These are phyloP conservation scores for Aspergillus brasiliensis DNA, from an alignment of 2,329 filamentous ascomycete species.

Conservation along the genomic window DNA sequence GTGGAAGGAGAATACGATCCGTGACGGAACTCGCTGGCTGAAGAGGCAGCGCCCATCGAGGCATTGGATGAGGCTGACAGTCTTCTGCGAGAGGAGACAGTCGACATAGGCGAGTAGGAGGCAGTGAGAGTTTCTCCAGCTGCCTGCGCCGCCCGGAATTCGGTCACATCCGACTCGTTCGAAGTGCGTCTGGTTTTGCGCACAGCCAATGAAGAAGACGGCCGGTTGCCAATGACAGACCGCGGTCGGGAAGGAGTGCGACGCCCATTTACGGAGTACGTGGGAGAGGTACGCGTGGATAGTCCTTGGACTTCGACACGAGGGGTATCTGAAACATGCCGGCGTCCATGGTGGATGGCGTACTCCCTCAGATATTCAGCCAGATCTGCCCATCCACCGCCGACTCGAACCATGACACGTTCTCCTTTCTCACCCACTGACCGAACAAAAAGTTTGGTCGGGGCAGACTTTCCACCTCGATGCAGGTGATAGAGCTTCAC, in stretches of 20 bases:
- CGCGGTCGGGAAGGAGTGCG: conserved; percentile 40
- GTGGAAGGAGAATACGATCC: conserved; percentile 29
- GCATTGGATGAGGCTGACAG: conserved; percentile 43
- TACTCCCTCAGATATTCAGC: conserved; percentile 95
- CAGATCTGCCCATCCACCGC: conserved; percentile 96
- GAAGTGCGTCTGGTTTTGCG: conserved; percentile 42
- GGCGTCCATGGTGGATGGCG: conserved; percentile 85
- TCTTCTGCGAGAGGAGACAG: conserved; percentile 32
- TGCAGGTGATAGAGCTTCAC: conserved; percentile 93
- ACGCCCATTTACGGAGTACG: conserved; percentile 33
- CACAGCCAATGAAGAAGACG: conserved; percentile 42
- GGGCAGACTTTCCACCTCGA: conserved; percentile 77
- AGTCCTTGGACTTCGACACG: conserved; percentile 59
- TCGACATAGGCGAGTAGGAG: conserved; percentile 33
- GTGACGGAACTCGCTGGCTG: conserved; percentile 29
- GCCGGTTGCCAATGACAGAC: conserved; percentile 40
- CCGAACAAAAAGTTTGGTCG: conserved; percentile 92
- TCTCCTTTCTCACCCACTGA: conserved; percentile 87
- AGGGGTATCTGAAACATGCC: conserved; percentile 56
- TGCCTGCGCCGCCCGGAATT: conserved; percentile 30
- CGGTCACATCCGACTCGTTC: conserved; percentile 34
- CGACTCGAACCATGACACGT: conserved; percentile 95
- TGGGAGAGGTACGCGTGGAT: conserved; percentile 34
- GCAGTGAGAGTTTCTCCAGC: conserved; percentile 31
- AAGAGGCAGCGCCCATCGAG: conserved; percentile 36